Evolutionary conservation across 2,329 filamentous ascomycete genomes (phyloP).

Genomic region (Decorospora gaudefroyi): DNA sequence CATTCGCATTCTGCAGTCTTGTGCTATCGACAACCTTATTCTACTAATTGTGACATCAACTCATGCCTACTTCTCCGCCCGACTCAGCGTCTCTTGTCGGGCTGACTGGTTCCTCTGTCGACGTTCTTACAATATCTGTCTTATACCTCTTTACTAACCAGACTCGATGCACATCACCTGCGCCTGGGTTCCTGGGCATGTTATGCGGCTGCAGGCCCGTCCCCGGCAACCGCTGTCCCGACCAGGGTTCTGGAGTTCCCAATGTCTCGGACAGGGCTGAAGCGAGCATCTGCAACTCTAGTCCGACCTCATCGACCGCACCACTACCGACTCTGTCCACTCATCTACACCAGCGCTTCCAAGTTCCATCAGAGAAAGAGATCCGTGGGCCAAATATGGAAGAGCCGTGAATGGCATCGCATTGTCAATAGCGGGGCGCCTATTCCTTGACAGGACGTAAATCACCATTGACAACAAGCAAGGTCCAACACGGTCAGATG

Average conservation of each 20-base stretch:
- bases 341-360: constrained; percentile 18
- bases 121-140: constrained; percentile 7
- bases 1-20: constrained; percentile 10
- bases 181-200: too few species aligned
- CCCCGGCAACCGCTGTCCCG: constrained; percentile 19
- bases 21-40: constrained; percentile 4
- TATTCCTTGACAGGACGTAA: constrained; percentile 15
- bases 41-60: background rate
- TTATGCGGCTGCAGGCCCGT: constrained; percentile 20
- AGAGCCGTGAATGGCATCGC: constrained; percentile 40
- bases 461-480: constrained; percentile 5
- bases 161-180: constrained; percentile 10
- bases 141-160: constrained; percentile 17
- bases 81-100: background rate
- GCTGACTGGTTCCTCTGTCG: constrained; percentile 1
- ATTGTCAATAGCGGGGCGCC: constrained; percentile 27
- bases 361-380: constrained; percentile 21
- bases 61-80: background rate
- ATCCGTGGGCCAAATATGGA: constrained; percentile 24
- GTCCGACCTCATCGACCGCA: constrained; percentile 31
- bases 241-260: constrained; percentile 30
- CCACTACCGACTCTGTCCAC: constrained; percentile 24
- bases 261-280: constrained; percentile 32
- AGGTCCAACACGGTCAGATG: background rate
- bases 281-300: constrained; percentile 39